These are phyloP conservation scores for Aegilops umbellulata DNA, from an alignment of 176 grass and related monocot species.

Conservation along the genomic window DNA sequence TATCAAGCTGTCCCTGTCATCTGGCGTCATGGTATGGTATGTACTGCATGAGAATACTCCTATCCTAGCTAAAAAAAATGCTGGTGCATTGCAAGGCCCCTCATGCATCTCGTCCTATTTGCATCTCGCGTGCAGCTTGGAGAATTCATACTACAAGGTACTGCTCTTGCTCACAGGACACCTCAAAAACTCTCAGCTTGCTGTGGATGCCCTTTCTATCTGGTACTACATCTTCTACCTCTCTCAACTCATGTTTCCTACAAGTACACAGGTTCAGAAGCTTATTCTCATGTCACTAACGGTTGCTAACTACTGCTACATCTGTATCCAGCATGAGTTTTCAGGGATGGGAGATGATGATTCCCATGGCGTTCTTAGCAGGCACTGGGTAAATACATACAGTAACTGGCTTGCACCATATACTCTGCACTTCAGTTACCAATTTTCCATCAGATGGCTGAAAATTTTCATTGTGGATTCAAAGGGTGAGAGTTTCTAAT, in stretches of 20 bases:
- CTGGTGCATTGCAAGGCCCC: no score
- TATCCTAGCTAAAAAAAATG: no score
- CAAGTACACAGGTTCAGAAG: background rate
- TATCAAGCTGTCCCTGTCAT: conserved; percentile 15
- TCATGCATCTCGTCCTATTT: background rate
- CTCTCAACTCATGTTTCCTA: background rate
- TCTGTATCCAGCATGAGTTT: background rate
- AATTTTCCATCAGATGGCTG: background rate
- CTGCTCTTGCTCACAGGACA: conserved; percentile 57
- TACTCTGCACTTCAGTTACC: background rate
- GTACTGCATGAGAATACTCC: background rate
- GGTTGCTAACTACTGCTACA: background rate
- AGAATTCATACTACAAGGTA: conserved; percentile 64
- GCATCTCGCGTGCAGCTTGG: conserved; percentile 40
- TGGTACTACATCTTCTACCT: conserved; percentile 28
- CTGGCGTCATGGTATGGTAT: conserved; percentile 62
- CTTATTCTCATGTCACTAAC: background rate
- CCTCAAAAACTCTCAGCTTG: conserved; percentile 53
- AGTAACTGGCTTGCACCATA: no score
- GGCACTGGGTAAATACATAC: conserved; percentile 54
- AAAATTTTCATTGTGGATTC: background rate
- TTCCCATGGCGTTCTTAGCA: conserved; percentile 66
- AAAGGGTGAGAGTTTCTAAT: conserved; percentile 40
- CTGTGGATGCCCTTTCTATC: conserved; percentile 64
- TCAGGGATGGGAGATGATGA: conserved; percentile 62